Base-by-base conservation (phyloP, 1,284 basidiomycete species). In the Boletus sp. region DNA sequence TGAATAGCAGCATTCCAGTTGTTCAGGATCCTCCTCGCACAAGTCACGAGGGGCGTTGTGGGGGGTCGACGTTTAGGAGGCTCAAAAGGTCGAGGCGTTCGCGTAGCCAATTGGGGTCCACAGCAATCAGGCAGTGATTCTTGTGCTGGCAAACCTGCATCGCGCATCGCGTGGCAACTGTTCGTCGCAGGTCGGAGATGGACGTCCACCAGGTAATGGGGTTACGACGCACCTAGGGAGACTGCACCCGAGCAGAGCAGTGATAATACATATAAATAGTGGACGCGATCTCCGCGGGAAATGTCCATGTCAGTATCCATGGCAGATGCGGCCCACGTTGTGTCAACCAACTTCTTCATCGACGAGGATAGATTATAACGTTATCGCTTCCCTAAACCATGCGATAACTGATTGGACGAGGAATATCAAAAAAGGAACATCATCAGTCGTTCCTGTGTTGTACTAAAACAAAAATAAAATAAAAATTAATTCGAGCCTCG, bases 261-360 rank as follows among this genome's bases (percentile, higher is more conserved):
- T 36, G 39, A 37, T 40, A n/a, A n/a, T n/a, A n/a, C 22, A 57
- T 44, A 44, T 41, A 47, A 48, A 41, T 29, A 19, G 43, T 22
- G 38, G 45, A n/a, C 12, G 43, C 46, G 58, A 59, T 59, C 60
- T 66, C 61, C 61, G 61, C 61, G 61, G 61, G 62, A 63, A 54
- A 55, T 22, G 33, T 30, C 45, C 25, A n/a, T 25, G 30, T 33
- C 44, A 26, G 61, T 66, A 59, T 65, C 64, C 58, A 61, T 66
- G 64, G 48, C 39, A 62, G 60, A 51, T 22, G 38, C n/a, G 17
- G 14, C 50, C 50, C 62, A 64, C 61, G 59, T 61, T 61, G 54
- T 47, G 33, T 61, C 44, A 56, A 54, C 39, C 49, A 34, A 29
- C 51, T 46, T 57, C 47, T 10, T 17, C 40, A 49, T 41, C 47